Percentiles rank a stretch among this genome's conserved stretches.
These are phyloP conservation scores for Plicaturopsis crispa DNA, from an alignment of 768 basidiomycete species.

Conservation along the genomic window DNA sequence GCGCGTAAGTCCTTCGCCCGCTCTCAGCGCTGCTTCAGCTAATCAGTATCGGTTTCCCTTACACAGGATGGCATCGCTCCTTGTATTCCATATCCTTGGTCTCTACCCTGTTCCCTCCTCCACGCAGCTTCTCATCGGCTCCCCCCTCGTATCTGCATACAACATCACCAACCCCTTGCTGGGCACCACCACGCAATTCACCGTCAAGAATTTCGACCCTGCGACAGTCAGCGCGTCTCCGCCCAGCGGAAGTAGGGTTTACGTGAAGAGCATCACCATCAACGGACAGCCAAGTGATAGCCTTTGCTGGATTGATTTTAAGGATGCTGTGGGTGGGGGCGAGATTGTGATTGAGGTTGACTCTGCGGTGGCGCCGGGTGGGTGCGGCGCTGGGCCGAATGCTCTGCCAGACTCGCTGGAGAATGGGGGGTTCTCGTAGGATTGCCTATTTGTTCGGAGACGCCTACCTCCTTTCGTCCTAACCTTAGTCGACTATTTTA, in stretches of 20 bases:
- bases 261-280: slow-evolving; percentile 35
- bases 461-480: no score
- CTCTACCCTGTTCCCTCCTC: slow-evolving; percentile 42
- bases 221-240: slow-evolving; percentile 27
- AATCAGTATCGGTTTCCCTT: no score
- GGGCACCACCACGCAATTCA: slow-evolving; percentile 31
- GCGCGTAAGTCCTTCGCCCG: no score
- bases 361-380: slow-evolving; percentile 24
- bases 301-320: slow-evolving; percentile 37
- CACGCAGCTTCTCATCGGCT: slow-evolving; percentile 38
- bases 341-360: slow-evolving; percentile 37
- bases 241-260: slow-evolving; percentile 30
- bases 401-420: slow-evolving; percentile 32
- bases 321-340: slow-evolving; percentile 36
- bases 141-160: slow-evolving; percentile 39
- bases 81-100: slow-evolving; percentile 42
- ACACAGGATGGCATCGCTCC: slow-evolving; percentile 43
- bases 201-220: slow-evolving; percentile 34
- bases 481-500: no score
- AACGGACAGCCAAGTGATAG: slow-evolving; percentile 29
- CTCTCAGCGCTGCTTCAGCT: no score
- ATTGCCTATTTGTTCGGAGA: no score
- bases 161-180: slow-evolving; percentile 31
- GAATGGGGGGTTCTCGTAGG: slow-evolving; percentile 28
- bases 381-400: slow-evolving; percentile 25